Conservation (phyloP, 1,139 yeast species). For the Hyphopichia khmerensis region DNA sequence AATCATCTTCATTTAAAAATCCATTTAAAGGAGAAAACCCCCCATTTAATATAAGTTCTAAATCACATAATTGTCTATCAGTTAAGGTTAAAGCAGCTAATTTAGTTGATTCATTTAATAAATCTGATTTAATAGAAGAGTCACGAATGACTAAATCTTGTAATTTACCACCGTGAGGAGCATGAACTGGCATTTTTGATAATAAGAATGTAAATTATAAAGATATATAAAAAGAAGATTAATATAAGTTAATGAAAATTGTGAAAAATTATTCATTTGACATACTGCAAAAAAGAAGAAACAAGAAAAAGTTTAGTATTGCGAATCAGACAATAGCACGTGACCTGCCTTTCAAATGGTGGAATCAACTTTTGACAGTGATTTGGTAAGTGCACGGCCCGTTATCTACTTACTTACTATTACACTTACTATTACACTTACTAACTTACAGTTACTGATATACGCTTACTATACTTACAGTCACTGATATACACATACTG, state of each 20-base stretch:
- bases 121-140: conserved; percentile 52
- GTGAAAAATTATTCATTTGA: background rate
- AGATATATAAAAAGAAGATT: background rate
- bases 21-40: conserved; percentile 94
- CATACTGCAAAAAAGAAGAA: background rate
- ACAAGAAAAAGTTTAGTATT: background rate
- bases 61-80: conserved; percentile 89
- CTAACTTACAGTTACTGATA: no score
- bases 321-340: conserved; percentile 18
- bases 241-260: no score
- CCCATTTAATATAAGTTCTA: conserved; percentile 88
- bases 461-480: no score
- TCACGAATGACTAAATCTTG: conserved; percentile 88
- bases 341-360: no score
- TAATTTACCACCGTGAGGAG: conserved; percentile 89
- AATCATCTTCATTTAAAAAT: conserved; percentile 78
- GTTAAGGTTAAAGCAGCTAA: conserved; percentile 62
- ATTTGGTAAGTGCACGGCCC: no score
- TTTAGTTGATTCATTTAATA: conserved; percentile 48
- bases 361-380: no score
- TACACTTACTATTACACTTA: no score
- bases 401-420: no score
- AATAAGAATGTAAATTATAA: no score
- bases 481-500: no score
- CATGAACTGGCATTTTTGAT: conserved; percentile 56